These are phyloP conservation scores for Kwoniella dejecticola DNA, from an alignment of 768 basidiomycete species.

Conservation along the genomic window DNA sequence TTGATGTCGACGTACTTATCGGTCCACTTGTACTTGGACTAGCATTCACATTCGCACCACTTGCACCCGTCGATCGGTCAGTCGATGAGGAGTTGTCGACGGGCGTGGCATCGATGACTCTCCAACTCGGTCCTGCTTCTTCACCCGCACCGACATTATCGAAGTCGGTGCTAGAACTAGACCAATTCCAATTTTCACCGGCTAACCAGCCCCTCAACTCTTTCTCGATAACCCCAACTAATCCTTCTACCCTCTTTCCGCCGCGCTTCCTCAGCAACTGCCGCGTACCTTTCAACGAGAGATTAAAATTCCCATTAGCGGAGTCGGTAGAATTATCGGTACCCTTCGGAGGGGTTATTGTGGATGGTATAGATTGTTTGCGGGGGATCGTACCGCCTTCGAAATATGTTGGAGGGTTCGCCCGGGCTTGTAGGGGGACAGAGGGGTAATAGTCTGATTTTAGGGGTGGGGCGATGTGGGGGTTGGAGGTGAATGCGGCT, in stretches of 20 bases:
- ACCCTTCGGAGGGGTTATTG: constrained; percentile 9
- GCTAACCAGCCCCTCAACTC: constrained; percentile 47
- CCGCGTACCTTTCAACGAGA: constrained; percentile 50
- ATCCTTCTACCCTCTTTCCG: constrained; percentile 43
- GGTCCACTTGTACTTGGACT: neutral
- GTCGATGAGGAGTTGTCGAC: constrained; percentile 11
- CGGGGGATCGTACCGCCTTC: constrained; percentile 30
- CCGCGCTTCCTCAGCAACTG: constrained; percentile 39
- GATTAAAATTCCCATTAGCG: constrained; percentile 41
- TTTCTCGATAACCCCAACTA: constrained; percentile 39
- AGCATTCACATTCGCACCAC: too few species aligned
- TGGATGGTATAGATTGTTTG: constrained; percentile 36
- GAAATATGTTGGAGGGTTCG: constrained; percentile 33
- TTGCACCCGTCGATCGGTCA: neutral
- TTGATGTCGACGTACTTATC: too few species aligned
- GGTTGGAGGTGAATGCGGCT: constrained; percentile 50
- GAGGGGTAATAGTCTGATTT: constrained; percentile 45
- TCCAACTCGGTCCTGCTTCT: constrained; percentile 10
- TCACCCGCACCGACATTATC: too few species aligned
- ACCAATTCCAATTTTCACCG: constrained; percentile 7
- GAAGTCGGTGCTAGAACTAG: neutral
- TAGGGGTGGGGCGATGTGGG: constrained; percentile 43
- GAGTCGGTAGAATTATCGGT: constrained; percentile 35
- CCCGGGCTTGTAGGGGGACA: constrained; percentile 37
- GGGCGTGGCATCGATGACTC: constrained; percentile 24